phyloP scores from a whole-genome alignment of 192 early-diverging fungal species.

The Coemansia javaensis region DNA sequence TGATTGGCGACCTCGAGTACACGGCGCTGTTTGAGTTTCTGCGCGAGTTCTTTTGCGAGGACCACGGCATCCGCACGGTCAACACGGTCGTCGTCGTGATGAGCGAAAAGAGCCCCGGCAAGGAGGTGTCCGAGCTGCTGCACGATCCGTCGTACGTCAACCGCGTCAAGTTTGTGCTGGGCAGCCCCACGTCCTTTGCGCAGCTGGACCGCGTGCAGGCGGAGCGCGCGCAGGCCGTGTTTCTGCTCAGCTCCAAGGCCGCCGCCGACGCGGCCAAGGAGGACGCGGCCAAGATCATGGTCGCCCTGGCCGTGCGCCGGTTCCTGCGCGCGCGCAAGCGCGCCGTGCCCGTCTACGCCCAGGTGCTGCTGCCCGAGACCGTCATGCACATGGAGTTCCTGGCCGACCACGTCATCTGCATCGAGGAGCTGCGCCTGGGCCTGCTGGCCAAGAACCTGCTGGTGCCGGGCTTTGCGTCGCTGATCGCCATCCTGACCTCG shows the following conservation, averaged over 20 bases:
- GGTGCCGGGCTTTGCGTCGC: constrained; percentile 66
- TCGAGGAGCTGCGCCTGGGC: constrained; percentile 69
- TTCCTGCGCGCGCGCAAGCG: constrained; percentile 38
- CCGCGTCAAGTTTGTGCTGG: constrained; percentile 67
- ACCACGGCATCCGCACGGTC: constrained; percentile 64
- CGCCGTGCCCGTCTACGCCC: constrained; percentile 51
- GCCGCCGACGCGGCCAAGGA: constrained; percentile 51
- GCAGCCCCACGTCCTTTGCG: constrained; percentile 57
- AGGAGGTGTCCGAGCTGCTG: constrained; percentile 55
- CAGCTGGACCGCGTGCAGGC: constrained; percentile 54
- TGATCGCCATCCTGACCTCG: constrained; percentile 62
- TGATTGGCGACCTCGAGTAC: constrained; percentile 63
- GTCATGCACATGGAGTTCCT: constrained; percentile 65
- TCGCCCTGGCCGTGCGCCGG: constrained; percentile 67
- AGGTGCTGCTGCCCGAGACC: constrained; percentile 67
- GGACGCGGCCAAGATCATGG: constrained; percentile 68
- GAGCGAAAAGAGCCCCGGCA: constrained; percentile 54
- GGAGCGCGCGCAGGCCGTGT: constrained; percentile 54
- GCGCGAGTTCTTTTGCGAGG: constrained; percentile 75
- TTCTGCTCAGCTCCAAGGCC: constrained; percentile 57
- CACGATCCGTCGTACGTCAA: constrained; percentile 63
- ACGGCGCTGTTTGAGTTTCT: constrained; percentile 61
- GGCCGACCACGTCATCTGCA: constrained; percentile 66
- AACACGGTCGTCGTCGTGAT: constrained; percentile 66
- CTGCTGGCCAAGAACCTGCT: constrained; percentile 65